These are phyloP conservation scores for Salix caprea DNA, from an alignment of 345 rosid species.

Conservation along the genomic window DNA sequence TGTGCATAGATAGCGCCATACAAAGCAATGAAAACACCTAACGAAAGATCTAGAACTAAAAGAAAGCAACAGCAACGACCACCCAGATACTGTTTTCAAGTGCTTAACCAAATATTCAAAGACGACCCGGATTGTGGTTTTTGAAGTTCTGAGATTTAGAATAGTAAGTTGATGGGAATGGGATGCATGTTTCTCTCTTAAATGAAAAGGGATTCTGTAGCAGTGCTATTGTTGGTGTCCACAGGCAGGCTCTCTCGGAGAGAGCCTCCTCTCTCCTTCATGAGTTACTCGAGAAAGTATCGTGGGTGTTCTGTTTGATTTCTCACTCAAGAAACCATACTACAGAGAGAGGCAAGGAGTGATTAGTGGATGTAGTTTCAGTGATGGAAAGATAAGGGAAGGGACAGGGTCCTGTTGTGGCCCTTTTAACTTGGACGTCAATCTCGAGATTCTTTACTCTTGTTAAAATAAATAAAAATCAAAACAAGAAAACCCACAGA, in stretches of 20 bases:
- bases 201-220: not conserved
- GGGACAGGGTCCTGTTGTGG: constrained; percentile 15
- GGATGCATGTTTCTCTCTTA: not conserved
- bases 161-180: not conserved
- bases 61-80: not conserved
- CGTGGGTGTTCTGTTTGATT: not conserved
- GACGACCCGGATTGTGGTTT: constrained; percentile 5
- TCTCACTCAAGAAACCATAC: not conserved
- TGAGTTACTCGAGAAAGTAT: constrained; percentile 16
- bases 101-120: not conserved
- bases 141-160: not conserved
- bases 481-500: constrained; percentile 16
- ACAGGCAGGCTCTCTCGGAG: constrained; percentile 57
- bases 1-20: constrained; percentile 46
- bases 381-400: not conserved
- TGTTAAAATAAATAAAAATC: not conserved
- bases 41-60: not conserved
- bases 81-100: not conserved
- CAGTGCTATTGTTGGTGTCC: constrained; percentile 5
- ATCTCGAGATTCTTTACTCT: constrained; percentile 42
- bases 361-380: not conserved
- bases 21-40: not conserved
- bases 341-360: not conserved
- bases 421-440: constrained; percentile 36
- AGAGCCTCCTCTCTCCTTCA: constrained; percentile 57